Conservation (phyloP, 768 basidiomycete species). For the Psilocybe tampanensis region DNA sequence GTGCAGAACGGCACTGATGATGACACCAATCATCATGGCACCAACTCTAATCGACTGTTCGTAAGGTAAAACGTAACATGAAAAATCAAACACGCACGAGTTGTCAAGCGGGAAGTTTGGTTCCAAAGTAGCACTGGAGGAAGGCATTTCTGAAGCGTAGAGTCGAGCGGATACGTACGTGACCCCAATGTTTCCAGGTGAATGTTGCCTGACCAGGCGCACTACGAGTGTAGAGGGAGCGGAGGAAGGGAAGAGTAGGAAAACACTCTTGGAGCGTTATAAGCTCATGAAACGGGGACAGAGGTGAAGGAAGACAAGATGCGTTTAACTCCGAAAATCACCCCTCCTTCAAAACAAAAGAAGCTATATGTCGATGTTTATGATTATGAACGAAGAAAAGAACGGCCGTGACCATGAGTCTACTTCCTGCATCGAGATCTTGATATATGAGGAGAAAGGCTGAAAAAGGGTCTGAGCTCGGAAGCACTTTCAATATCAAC, state of each 20-base stretch:
- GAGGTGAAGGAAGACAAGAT: not conserved
- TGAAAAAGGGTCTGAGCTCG: too few species aligned
- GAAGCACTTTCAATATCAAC: too few species aligned
- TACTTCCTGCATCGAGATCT: too few species aligned
- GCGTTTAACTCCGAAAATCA: not conserved
- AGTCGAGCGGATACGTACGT: too few species aligned
- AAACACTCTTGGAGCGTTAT: not conserved
- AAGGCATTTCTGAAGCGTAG: too few species aligned
- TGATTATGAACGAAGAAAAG: too few species aligned
- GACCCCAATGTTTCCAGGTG: too few species aligned
- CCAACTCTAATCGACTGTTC: slow-evolving; percentile 36
- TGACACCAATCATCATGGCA: slow-evolving; percentile 44
- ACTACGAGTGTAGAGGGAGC: not conserved
- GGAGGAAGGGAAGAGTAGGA: slow-evolving; percentile 1
- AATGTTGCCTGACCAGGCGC: too few species aligned
- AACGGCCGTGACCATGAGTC: too few species aligned
- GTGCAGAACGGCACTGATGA: slow-evolving; percentile 39
- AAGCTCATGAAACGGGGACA: not conserved
- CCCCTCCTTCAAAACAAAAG: too few species aligned
- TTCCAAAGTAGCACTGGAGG: slow-evolving; percentile 30
- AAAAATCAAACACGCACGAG: slow-evolving; percentile 24
- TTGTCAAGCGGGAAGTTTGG: slow-evolving; percentile 31
- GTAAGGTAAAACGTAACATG: not conserved
- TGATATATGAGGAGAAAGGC: too few species aligned
- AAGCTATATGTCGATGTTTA: too few species aligned